phyloP scores from a whole-genome alignment of 805 yeast species.

The Ogataea pilisensis region DNA sequence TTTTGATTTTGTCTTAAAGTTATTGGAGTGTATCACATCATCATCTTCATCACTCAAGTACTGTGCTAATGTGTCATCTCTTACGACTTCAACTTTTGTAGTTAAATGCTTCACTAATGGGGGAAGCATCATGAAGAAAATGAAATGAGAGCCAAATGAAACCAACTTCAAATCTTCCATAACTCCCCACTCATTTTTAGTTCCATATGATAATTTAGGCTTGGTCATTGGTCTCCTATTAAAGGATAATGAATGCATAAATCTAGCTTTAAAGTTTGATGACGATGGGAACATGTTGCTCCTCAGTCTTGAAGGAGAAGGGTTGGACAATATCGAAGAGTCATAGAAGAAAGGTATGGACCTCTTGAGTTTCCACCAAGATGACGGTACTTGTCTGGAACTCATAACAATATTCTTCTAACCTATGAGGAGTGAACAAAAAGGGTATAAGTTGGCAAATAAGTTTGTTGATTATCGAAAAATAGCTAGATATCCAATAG shows the following conservation, averaged over 20 bases:
- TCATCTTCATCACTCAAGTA: slow-evolving; percentile 3
- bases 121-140: slow-evolving; percentile 28
- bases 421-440: too few relatives aligned
- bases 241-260: not conserved
- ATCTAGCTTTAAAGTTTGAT: not conserved
- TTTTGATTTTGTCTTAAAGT: not conserved
- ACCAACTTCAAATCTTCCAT: slow-evolving; percentile 27
- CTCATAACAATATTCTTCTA: slow-evolving; percentile 1
- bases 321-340: not conserved
- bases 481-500: too few relatives aligned
- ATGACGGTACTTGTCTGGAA: not conserved
- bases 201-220: too few relatives aligned
- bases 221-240: slow-evolving; percentile 11
- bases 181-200: slow-evolving; percentile 19
- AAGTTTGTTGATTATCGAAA: too few relatives aligned
- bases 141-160: slow-evolving; percentile 30
- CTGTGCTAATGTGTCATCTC: slow-evolving; percentile 25
- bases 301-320: not conserved
- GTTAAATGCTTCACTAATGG: slow-evolving; percentile 25
- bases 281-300: not conserved
- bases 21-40: not conserved
- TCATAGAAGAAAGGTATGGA: not conserved
- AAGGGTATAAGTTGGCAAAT: too few relatives aligned
- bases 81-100: slow-evolving; percentile 26
- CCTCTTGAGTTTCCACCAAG: slow-evolving; percentile 1